These are phyloP conservation scores for Diaporthe humulicola DNA, from an alignment of 2,329 filamentous ascomycete genomes.

Conservation along the genomic window DNA sequence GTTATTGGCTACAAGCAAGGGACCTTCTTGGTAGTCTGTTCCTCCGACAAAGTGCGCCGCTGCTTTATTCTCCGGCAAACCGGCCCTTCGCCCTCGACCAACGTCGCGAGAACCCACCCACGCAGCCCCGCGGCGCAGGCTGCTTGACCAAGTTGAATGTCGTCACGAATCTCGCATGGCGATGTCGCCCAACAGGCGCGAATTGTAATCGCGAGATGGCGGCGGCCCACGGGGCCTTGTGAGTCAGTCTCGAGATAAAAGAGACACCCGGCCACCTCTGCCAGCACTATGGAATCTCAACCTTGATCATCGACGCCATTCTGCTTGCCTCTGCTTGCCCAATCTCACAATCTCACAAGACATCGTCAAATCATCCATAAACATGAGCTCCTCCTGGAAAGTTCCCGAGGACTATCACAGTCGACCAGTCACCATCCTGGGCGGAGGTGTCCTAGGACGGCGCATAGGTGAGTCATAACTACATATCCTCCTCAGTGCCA, in stretches of 20 bases:
- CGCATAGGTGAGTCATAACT: conserved; percentile 47
- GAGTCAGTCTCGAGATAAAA: neutral
- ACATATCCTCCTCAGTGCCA: neutral
- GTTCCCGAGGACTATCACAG: conserved; percentile 21
- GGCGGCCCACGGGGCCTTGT: neutral
- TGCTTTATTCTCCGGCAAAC: neutral
- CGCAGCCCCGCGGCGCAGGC: neutral
- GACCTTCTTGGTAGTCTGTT: neutral
- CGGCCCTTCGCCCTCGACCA: conserved; percentile 1
- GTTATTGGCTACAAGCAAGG: neutral
- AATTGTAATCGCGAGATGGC: conserved; percentile 8
- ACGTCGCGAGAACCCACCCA: neutral
- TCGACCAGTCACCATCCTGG: conserved; percentile 54
- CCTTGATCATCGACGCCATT: neutral
- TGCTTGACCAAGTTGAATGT: neutral
- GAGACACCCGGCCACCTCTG: neutral
- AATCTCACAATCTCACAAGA: too few relatives aligned
- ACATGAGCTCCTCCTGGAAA: conserved; percentile 17
- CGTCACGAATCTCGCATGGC: neutral
- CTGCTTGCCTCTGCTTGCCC: too few relatives aligned
- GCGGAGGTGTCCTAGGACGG: conserved; percentile 58
- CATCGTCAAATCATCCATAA: neutral
- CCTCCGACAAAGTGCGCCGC: neutral
- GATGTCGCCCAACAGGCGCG: neutral
- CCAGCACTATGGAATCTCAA: neutral